Base-by-base conservation (phyloP, 2,329 filamentous ascomycete species). In the Diaporthe ampelina region DNA sequence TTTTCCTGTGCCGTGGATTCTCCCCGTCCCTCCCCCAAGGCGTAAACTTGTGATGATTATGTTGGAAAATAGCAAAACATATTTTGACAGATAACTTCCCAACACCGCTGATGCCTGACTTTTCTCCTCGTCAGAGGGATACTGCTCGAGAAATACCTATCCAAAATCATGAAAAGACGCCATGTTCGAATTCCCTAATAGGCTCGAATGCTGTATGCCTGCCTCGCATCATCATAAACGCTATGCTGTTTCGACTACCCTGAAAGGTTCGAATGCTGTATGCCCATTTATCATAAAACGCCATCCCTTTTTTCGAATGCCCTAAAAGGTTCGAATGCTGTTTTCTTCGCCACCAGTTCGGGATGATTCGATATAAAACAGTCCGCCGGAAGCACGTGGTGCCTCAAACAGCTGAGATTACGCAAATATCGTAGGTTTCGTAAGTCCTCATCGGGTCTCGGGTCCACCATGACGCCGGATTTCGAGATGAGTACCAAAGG, bases 281-380 rank as follows among this genome's bases (percentile, higher is more conserved):
- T 45, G 43, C 17, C 43, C 37, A 45, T 45, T 9, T 7, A 48
- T 48, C 19, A 65, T 32, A 8, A 35, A 65, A 65, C 61, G 61
- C 61, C 43, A 35, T 48, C 10, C 58, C 61, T 65, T 40, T 37
- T 21, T 67, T 67, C 61, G 61, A 67, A 67, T 67, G 61, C 45
- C 61, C 45, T 67, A 50, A 67, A 50, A 67, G 61, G 61, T 67
- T 67, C 61, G 61, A 67, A 67, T 67, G 29, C 61, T 67, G 61
- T 52, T 32, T 67, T 52, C 61, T 67, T 67, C 61, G 61, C 43
- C 37, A 67, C 61, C 61, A 52, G 43, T 37, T 52, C 29, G 61
- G 61, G 61, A 67, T 67, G 61, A 50, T 67, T 67, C 61, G 61
- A 52, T 13, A 50, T 37, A 21, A 48, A 32, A 37, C n/a, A 67